Conservation (phyloP, 1,284 basidiomycete species). For the Chalciporus sp. region DNA sequence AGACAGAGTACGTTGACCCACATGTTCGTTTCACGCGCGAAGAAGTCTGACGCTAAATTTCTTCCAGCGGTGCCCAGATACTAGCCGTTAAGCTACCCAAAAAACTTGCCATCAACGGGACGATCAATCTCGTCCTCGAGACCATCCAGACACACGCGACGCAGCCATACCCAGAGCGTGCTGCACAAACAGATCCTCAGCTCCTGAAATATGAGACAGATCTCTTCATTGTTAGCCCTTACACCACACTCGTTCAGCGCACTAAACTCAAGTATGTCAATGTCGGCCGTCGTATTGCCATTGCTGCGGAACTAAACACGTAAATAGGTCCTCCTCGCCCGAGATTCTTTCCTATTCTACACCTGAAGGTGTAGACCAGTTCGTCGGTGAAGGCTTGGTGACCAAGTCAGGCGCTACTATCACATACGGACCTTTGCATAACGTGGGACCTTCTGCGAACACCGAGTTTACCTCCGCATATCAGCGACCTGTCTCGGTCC, state of each 20-base stretch:
- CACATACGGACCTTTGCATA: conserved; percentile 86
- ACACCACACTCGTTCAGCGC: conserved; percentile 78
- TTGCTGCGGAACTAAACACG: conserved; percentile 4
- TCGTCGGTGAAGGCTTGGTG: conserved; percentile 56
- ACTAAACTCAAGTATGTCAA: conserved; percentile 79
- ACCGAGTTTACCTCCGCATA: conserved; percentile 56
- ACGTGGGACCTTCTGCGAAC: conserved; percentile 65
- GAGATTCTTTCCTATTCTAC: conserved; percentile 71
- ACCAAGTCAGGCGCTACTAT: conserved; percentile 82
- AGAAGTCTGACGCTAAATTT: conserved; percentile 10
- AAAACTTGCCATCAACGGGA: conserved; percentile 53
- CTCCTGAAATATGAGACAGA: conserved; percentile 77
- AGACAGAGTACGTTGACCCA: conserved; percentile 47
- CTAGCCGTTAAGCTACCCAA: conserved; percentile 52
- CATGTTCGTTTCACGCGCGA: not conserved
- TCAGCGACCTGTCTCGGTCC: conserved; percentile 72
- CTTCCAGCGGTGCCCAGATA: conserved; percentile 40
- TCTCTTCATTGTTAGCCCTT: conserved; percentile 81
- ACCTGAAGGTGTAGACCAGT: conserved; percentile 57
- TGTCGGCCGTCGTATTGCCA: conserved; percentile 4
- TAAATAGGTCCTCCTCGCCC: conserved; percentile 62
- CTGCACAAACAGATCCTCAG: conserved; percentile 81
- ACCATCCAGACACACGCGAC: conserved; percentile 77
- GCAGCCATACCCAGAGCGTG: conserved; percentile 72
- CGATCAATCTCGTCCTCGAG: conserved; percentile 76